Percentiles rank a stretch among this genome's conserved stretches.
phyloP scores from a whole-genome alignment of 495 filamentous ascomycete species.

The Oidiodendron maius region DNA sequence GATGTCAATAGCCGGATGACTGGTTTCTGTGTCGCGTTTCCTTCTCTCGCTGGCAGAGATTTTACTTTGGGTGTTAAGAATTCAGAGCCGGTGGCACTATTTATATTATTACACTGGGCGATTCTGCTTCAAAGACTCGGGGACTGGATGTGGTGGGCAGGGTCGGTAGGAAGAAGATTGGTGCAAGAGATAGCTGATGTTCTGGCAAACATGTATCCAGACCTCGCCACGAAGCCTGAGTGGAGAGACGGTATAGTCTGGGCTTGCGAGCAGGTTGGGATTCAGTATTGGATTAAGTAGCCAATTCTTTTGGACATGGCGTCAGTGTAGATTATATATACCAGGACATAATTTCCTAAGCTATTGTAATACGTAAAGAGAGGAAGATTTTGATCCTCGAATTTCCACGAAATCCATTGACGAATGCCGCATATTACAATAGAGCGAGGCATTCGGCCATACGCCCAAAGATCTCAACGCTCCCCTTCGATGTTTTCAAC shows the following conservation, averaged over 20 bases:
- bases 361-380: no score
- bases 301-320: no score
- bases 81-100: conserved; percentile 27
- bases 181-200: conserved; percentile 19
- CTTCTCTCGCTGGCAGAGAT: conserved; percentile 18
- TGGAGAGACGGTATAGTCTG: conserved; percentile 4
- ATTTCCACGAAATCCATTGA: no score
- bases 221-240: conserved; percentile 1
- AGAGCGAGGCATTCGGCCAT: no score
- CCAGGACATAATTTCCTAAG: no score
- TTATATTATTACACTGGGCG: conserved; percentile 28
- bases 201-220: background rate
- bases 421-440: no score
- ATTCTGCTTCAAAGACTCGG: conserved; percentile 20
- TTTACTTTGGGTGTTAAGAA: conserved; percentile 23
- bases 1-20: conserved; percentile 20
- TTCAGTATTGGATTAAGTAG: no score
- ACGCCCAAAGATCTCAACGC: no score
- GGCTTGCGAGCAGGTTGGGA: conserved; percentile 5
- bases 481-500: no score
- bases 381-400: no score
- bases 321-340: no score
- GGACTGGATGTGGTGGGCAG: conserved; percentile 17
- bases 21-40: conserved; percentile 24
- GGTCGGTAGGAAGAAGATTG: conserved; percentile 5